Conservation (phyloP, 2,329 filamentous ascomycete species). For the Paracoccidioides lutzii region DNA sequence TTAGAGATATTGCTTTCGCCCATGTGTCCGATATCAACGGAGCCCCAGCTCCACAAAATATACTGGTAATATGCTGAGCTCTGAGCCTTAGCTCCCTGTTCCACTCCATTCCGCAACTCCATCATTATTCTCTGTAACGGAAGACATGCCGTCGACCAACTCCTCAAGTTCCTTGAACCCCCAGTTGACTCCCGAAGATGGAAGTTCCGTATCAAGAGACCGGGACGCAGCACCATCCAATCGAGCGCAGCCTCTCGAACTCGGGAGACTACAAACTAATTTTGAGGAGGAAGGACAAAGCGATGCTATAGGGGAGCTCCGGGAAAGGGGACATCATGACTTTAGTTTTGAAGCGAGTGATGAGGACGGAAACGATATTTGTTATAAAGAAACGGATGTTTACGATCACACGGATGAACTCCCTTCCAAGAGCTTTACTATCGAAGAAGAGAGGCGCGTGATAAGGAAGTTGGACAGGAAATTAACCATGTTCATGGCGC, state of each 20-base stretch:
- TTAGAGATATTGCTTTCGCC: not conserved
- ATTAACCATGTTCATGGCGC: conserved; percentile 66
- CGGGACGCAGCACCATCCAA: conserved; percentile 10
- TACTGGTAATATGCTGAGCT: conserved; percentile 11
- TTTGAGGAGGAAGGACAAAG: conserved; percentile 13
- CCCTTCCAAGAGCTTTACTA: conserved; percentile 24
- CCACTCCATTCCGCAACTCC: conserved; percentile 7
- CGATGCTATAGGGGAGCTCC: not conserved
- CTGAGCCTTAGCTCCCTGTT: conserved; percentile 15
- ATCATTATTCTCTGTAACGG: conserved; percentile 9
- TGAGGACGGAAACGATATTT: not conserved
- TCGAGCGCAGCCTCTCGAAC: not conserved
- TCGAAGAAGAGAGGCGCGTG: conserved; percentile 60
- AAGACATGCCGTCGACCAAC: conserved; percentile 16
- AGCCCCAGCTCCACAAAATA: conserved; percentile 3
- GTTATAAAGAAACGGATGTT: conserved; percentile 4
- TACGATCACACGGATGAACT: conserved; percentile 1
- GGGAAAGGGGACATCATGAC: conserved; percentile 15
- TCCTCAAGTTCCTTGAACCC: conserved; percentile 17
- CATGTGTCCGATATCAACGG: not conserved
- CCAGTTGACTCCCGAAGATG: conserved; percentile 25
- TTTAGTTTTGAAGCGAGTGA: not conserved
- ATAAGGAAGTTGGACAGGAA: conserved; percentile 63
- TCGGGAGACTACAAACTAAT: conserved; percentile 23
- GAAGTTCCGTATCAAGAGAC: conserved; percentile 14